Evolutionary conservation across 495 filamentous ascomycete species (phyloP).

Genomic region (Lichenothelia convexa): DNA sequence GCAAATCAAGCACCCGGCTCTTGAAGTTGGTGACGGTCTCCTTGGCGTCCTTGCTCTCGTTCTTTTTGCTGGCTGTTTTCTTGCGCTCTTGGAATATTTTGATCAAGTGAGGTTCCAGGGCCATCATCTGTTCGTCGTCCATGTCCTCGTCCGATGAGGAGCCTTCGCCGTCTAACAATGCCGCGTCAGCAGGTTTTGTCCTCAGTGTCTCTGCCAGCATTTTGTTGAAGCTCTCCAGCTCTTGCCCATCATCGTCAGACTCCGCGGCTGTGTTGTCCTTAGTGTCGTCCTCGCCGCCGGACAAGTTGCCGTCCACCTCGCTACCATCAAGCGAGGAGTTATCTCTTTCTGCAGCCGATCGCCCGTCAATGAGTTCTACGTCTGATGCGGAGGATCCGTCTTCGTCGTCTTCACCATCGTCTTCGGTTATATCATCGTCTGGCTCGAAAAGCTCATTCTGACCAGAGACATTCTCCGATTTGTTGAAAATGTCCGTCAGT

Average conservation of each 20-base stretch:
- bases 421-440: conserved; percentile 31
- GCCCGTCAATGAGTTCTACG: conserved; percentile 15
- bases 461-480: conserved; percentile 63
- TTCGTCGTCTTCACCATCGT: conserved; percentile 28
- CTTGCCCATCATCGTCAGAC: conserved; percentile 16
- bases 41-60: conserved; percentile 69
- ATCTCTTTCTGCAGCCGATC: conserved; percentile 3
- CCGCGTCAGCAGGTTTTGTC: conserved; percentile 36
- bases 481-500: conserved; percentile 42
- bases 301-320: conserved; percentile 5
- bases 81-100: conserved; percentile 67
- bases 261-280: conserved; percentile 3
- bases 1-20: conserved; percentile 71
- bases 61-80: conserved; percentile 41
- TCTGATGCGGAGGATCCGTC: conserved; percentile 25
- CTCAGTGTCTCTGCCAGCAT: conserved; percentile 59
- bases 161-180: conserved; percentile 23
- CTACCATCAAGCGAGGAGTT: conserved; percentile 4
- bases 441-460: conserved; percentile 75
- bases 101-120: conserved; percentile 59
- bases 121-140: conserved; percentile 92
- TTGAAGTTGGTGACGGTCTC: conserved; percentile 92
- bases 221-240: conserved; percentile 45
- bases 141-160: conserved; percentile 47
- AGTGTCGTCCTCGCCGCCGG: conserved; percentile 7